These are phyloP conservation scores for Suhomyces chickasaworum DNA, from an alignment of 1,139 yeast genomes.

Conservation along the genomic window DNA sequence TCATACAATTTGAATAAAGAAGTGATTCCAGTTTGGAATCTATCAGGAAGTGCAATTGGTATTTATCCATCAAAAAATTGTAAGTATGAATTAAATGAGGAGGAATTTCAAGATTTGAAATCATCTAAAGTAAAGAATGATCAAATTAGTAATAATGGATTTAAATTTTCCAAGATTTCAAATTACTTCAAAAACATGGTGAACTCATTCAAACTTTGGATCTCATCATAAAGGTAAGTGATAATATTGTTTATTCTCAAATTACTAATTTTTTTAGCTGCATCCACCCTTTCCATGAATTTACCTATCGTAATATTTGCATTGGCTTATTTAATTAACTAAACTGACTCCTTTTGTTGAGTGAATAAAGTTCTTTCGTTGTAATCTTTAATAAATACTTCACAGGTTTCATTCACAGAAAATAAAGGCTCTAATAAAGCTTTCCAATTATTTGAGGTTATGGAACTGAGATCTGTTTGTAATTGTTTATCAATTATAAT, in stretches of 20 bases:
- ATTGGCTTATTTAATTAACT: background rate
- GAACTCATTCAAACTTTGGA: background rate
- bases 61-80: slow-evolving; percentile 16
- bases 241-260: background rate
- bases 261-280: slow-evolving; percentile 5
- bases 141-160: background rate
- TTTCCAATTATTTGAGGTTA: slow-evolving; percentile 32
- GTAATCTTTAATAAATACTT: slow-evolving; percentile 23
- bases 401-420: slow-evolving; percentile 21
- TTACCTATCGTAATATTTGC: slow-evolving; percentile 1
- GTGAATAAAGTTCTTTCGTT: slow-evolving; percentile 2
- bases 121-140: background rate
- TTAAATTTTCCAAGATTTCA: background rate
- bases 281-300: background rate
- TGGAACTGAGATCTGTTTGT: background rate
- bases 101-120: slow-evolving; percentile 5
- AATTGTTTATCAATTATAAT: background rate
- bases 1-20: slow-evolving; percentile 21
- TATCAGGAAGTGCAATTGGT: slow-evolving; percentile 19
- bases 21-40: slow-evolving; percentile 27
- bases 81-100: slow-evolving; percentile 12
- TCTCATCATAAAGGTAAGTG: background rate
- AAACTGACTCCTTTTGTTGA: background rate
- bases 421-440: slow-evolving; percentile 32
- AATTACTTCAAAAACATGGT: background rate